Evolutionary conservation across 495 filamentous ascomycete species (phyloP), one percentile per base, ranked within the genome.

Genomic region (Clohesyomyces aquaticus): DNA sequence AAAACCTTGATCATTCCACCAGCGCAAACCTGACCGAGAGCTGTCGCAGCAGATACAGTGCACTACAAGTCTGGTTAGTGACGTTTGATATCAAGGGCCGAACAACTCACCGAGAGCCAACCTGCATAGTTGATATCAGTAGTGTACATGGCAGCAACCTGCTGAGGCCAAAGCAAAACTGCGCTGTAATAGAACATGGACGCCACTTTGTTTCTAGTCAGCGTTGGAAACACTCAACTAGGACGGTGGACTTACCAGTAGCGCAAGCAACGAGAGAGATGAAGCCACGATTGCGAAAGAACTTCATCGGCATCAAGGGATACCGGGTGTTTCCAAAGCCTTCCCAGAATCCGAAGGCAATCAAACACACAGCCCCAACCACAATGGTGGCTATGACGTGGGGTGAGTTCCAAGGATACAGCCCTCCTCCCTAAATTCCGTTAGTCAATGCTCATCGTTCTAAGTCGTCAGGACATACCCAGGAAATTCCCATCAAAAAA

Each of bases 361-460:
- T 65, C 26, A 68, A 51, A 9, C 32, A 35, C 9, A 50, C 41
- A 28, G 27, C 48, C 12, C 61, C 66, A n/a, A 68, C 52, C 0
- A 65, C 55, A 21, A 65, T 65, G 9, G 60, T 65, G 38, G 25
- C 28, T 27, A 68, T 63, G 11, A 59, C 55, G 19, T 51, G 38
- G 0, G 65, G 52, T n/a, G 65, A 68, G 29, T 64, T 64, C 65
- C 65, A 68, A 0, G 65, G 65, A 48, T 52, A 64, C 6, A 64
- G n/a, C 3, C 49, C 58, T 22, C 65, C 65, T 58, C 59, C 51
- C 50, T 52, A 21, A n/a, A 16, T 41, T 14, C 21, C 11, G 23
- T 12, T 21, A 43, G 28, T 8, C 6, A 18, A 4, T 43, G 10
- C 12, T 3, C 1, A 41, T 14, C 16, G 14, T 22, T n/a, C 0